phyloP scores from a whole-genome alignment of 176 grass and related monocot genomes.

The Elaeis guineensis region DNA sequence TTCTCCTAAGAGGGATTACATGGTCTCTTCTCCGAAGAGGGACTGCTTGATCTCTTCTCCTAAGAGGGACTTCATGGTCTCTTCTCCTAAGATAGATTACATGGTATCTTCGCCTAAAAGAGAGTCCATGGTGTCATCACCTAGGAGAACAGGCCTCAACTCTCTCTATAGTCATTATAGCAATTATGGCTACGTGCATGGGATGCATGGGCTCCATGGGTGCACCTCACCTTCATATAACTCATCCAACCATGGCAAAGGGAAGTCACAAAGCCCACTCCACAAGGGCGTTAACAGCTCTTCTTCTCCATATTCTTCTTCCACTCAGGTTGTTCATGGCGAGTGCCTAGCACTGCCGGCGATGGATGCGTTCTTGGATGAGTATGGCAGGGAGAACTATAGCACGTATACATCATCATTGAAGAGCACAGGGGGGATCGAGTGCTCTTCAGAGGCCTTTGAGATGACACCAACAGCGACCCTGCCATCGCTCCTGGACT shows the following conservation, averaged over 20 bases:
- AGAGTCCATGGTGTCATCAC: slow-evolving; percentile 5
- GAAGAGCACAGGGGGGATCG: background rate
- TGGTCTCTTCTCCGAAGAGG: background rate
- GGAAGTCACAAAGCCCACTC: slow-evolving; percentile 44
- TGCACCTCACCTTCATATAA: slow-evolving; percentile 13
- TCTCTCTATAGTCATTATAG: background rate
- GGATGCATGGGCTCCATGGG: background rate
- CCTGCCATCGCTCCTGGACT: slow-evolving; percentile 53
- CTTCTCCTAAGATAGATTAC: slow-evolving; percentile 41
- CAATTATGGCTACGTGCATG: slow-evolving; percentile 27
- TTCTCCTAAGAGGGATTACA: slow-evolving; percentile 33
- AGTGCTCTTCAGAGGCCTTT: background rate
- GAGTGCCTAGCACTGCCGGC: slow-evolving; percentile 34
- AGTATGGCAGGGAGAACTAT: slow-evolving; percentile 27
- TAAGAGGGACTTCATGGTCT: slow-evolving; percentile 32
- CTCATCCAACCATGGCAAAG: slow-evolving; percentile 17
- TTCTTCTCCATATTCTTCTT: slow-evolving; percentile 23
- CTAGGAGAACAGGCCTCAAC: background rate
- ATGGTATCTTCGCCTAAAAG: slow-evolving; percentile 44
- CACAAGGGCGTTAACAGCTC: slow-evolving; percentile 40
- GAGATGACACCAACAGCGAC: background rate
- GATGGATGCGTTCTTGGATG: slow-evolving; percentile 41
- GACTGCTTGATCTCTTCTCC: slow-evolving; percentile 61
- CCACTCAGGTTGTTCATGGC: slow-evolving; percentile 11
- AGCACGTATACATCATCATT: slow-evolving; percentile 20